Evolutionary conservation across 495 filamentous ascomycete genomes (phyloP), one percentile per base, ranked within the genome.

Genomic region (Hypoxylon subgilvum): DNA sequence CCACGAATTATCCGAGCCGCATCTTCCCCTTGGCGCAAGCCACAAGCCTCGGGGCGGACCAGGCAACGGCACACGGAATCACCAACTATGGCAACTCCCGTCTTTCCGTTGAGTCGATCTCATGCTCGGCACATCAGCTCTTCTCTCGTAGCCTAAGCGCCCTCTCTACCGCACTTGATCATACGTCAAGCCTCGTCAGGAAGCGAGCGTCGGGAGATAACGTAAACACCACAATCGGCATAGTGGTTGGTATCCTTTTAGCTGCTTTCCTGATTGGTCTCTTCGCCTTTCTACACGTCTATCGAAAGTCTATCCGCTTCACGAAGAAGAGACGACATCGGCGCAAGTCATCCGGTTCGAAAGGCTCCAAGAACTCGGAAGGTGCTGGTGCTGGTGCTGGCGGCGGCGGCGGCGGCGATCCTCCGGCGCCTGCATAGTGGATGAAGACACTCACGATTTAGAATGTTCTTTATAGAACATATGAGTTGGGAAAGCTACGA

Each of bases 151-250:
- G 42, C 35, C 40, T 56, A 28, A 22, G 6, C 16, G 27, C 34
- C 22, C 38, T 45, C 41, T 36, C 56, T 16, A 18, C 28, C 17
- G 36, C 34, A n/a, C 22, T 55, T 25, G 40, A 50, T 12, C 55
- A 39, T 32, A 16, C 41, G 9, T 27, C 51, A 7, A 48, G 36
- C 34, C 27, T 60, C n/a, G n/a, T n/a, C 31, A 28, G 34, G 7
- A 65, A 61, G 41, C 44, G 61, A 38, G 16, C 54, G 16, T 28
- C 47, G 18, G 42, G 23, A 31, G 48, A 43, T 42, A 46, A 34
- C 43, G 46, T 65, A 32, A 71, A 74, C 42, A 61, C 61, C 43
- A 74, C 63, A 1, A 74, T 74, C 38, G 71, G 69, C 23, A 68
- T 67, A 8, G 59, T 69, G 7, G 71, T 72, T 49, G 71, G 71